A percentile compares a stretch with the other conserved stretches of the same genome.
Evolutionary conservation across 139 green algal species (phyloP).

Genomic region (Astrephomene gubernaculifera): DNA sequence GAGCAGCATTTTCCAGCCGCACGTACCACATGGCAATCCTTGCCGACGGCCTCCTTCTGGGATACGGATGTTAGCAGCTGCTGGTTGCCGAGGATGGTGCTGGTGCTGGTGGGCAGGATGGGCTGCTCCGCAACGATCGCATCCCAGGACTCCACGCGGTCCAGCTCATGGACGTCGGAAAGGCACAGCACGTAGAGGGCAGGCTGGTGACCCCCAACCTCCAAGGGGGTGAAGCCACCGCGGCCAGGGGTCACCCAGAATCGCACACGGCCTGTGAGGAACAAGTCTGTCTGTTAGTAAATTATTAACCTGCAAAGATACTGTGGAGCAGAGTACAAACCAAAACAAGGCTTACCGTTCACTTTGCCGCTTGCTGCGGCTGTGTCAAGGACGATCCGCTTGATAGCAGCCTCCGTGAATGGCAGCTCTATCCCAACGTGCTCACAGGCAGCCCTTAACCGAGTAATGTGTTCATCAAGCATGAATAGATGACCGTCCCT

Average conservation of each 20-base stretch:
- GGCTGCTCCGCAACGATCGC: slow-evolving; percentile 65
- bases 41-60: slow-evolving; percentile 64
- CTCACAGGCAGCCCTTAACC: slow-evolving; percentile 66
- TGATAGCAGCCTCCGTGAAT: slow-evolving; percentile 62
- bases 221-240: slow-evolving; percentile 72
- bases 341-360: slow-evolving; percentile 67
- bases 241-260: slow-evolving; percentile 81
- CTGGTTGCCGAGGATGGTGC: slow-evolving; percentile 74
- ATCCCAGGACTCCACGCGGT: slow-evolving; percentile 56
- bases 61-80: slow-evolving; percentile 67
- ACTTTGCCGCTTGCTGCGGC: slow-evolving; percentile 74
- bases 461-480: slow-evolving; percentile 76
- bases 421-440: slow-evolving; percentile 69
- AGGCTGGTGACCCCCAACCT: slow-evolving; percentile 41
- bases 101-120: slow-evolving; percentile 51
- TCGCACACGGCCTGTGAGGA: slow-evolving; percentile 57
- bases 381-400: slow-evolving; percentile 82
- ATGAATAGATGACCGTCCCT: slow-evolving; percentile 83
- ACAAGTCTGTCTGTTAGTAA: no score
- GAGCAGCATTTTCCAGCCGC: no score
- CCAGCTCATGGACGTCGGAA: slow-evolving; percentile 38
- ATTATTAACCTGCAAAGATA: neutral
- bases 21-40: slow-evolving; percentile 66
- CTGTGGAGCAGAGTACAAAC: neutral
- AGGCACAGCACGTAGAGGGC: slow-evolving; percentile 74